A percentile compares a stretch with the other conserved stretches of the same genome.
These are phyloP conservation scores for Brassica incana DNA, from an alignment of 345 rosid genomes.

Conservation along the genomic window DNA sequence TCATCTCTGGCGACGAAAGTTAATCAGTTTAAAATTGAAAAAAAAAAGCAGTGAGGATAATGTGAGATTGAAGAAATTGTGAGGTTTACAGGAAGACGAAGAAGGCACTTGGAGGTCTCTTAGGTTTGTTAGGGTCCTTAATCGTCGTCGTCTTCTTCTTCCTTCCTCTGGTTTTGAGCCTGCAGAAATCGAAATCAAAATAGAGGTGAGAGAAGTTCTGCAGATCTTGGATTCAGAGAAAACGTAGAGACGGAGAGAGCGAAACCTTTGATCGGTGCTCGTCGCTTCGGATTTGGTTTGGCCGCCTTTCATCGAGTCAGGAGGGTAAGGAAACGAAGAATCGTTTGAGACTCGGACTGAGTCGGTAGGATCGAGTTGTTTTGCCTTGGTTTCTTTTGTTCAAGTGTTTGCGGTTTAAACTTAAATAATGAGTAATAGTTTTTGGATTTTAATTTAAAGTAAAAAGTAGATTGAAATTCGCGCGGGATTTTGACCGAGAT, in stretches of 20 bases:
- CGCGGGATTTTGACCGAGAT: slow-evolving; percentile 27
- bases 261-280: slow-evolving; percentile 49
- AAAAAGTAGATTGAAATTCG: slow-evolving; percentile 15
- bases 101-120: slow-evolving; percentile 85
- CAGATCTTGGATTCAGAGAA: slow-evolving; percentile 27
- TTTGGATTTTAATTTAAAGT: neutral
- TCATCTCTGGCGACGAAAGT: slow-evolving; percentile 46
- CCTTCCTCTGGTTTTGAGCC: slow-evolving; percentile 55
- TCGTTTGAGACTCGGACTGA: slow-evolving; percentile 14
- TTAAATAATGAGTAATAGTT: neutral
- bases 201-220: neutral
- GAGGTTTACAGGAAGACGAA: slow-evolving; percentile 75
- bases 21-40: neutral
- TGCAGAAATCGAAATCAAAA: neutral
- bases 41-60: neutral
- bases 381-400: slow-evolving; percentile 14
- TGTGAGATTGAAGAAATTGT: neutral
- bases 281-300: slow-evolving; percentile 53
- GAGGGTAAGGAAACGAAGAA: slow-evolving; percentile 20
- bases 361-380: slow-evolving; percentile 32
- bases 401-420: neutral
- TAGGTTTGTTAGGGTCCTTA: slow-evolving; percentile 91
- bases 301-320: slow-evolving; percentile 66
- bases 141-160: slow-evolving; percentile 59
- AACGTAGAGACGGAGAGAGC: neutral